Evolutionary conservation across 495 filamentous ascomycete species (phyloP), one percentile per base, ranked within the genome.

Genomic region (Hypoxylon rickii): DNA sequence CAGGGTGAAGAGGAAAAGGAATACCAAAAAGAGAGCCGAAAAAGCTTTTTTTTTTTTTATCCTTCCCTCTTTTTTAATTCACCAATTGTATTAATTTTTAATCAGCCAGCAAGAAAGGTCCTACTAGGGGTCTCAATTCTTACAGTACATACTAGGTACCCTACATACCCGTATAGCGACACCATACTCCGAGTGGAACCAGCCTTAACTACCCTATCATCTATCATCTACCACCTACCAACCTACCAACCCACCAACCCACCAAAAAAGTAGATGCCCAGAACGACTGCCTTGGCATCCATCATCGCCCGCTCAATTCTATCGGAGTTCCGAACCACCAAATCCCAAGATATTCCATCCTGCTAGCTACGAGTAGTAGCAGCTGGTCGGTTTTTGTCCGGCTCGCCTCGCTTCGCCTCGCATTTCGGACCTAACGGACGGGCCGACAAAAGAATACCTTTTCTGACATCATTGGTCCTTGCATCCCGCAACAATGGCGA

Each of bases 261-360:
- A 34, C 21, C 26, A 37, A 36, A 18, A 11, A 37, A 50, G 26
- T 16, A 13, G 24, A 12, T 12, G 3, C 13, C 42, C 44, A 42
- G 24, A 50, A 26, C 53, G 48, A 42, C 51, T 46, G 49, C 41
- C 64, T 67, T 67, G 64, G 64, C 64, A 55, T 64, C 34, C 49
- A 54, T 60, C 47, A 64, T 58, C 52, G 40, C 20, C 19, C 19
- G 37, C 52, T 37, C n/a, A n/a, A n/a, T n/a, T n/a, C 33, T 46
- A 37, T 54, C 53, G 47, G 52, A 44, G 11, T 32, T 44, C 47
- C 42, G 42, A 56, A 51, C 32, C 29, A 8, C 32, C 10, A 46
- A 51, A 51, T 3, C 32, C 3, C 12, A 34, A 39, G 26, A 51
- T 45, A 36, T 37, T 24, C 17, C 32, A 5, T 49, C 34, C 37